A percentile compares a stretch with the other conserved stretches of the same genome.
phyloP scores from a whole-genome alignment of 768 basidiomycete species.

The Boletus rufocinnamomeus region DNA sequence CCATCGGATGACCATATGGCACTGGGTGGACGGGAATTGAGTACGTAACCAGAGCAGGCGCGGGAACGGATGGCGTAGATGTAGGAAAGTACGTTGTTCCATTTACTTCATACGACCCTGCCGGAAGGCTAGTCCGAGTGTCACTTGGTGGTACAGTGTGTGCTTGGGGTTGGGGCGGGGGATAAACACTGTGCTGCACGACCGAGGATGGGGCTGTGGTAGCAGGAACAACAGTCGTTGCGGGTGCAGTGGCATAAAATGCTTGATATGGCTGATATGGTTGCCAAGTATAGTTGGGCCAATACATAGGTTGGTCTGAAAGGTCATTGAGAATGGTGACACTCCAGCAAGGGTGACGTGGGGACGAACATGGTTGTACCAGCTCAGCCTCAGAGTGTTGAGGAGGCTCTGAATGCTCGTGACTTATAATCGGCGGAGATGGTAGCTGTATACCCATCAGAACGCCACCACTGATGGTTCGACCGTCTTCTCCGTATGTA shows the following conservation, averaged over 20 bases:
- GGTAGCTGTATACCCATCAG: slow-evolving; percentile 17
- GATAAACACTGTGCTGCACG: slow-evolving; percentile 5
- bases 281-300: slow-evolving; percentile 19
- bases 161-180: background rate
- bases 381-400: slow-evolving; percentile 36
- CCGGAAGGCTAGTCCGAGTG: slow-evolving; percentile 10
- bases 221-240: slow-evolving; percentile 4
- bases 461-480: slow-evolving; percentile 32
- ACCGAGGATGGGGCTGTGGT: background rate
- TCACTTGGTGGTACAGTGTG: background rate
- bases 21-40: slow-evolving; percentile 8
- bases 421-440: slow-evolving; percentile 12
- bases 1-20: slow-evolving; percentile 8
- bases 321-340: background rate
- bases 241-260: slow-evolving; percentile 33
- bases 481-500: slow-evolving; percentile 8
- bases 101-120: slow-evolving; percentile 25
- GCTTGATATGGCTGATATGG: slow-evolving; percentile 26
- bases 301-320: slow-evolving; percentile 18
- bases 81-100: slow-evolving; percentile 35
- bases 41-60: slow-evolving; percentile 8
- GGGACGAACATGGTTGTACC: slow-evolving; percentile 35
- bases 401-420: slow-evolving; percentile 19
- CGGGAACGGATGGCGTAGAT: background rate
- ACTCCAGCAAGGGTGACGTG: background rate